Evolutionary conservation across 768 basidiomycete species (phyloP).

Genomic region (Lentinula sp.): DNA sequence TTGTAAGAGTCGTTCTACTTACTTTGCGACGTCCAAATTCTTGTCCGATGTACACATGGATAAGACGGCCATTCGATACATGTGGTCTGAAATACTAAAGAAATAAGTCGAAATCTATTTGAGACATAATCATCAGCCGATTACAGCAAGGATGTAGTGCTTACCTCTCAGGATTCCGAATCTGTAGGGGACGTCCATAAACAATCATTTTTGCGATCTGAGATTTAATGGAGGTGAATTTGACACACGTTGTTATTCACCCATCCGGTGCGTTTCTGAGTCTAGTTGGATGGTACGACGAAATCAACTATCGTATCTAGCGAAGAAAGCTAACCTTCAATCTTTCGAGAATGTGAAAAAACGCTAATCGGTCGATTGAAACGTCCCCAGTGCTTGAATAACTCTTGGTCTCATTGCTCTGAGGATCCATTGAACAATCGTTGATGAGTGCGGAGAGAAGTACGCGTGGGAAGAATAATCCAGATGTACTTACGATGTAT

Average conservation of each 20-base stretch:
- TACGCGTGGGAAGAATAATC: background rate
- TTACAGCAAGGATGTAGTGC: background rate
- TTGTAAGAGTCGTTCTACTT: background rate
- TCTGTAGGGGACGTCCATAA: conserved; percentile 31
- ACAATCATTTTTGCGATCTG: background rate
- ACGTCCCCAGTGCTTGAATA: conserved; percentile 49
- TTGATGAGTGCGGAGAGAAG: background rate
- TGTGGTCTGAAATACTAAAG: conserved; percentile 86
- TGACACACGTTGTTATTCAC: conserved; percentile 65
- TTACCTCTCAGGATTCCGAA: conserved; percentile 81
- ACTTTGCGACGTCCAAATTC: conserved; percentile 73
- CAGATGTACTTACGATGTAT: too few relatives aligned
- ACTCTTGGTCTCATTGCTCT: background rate
- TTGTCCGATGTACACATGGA: conserved; percentile 80
- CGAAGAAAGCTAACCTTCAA: conserved; percentile 59
- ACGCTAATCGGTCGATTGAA: conserved; percentile 71
- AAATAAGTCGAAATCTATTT: background rate
- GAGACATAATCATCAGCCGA: background rate
- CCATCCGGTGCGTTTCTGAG: conserved; percentile 96
- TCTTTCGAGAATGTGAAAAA: conserved; percentile 84
- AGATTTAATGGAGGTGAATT: conserved; percentile 4
- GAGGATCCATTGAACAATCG: background rate
- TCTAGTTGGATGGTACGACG: conserved; percentile 38
- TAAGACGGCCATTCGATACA: conserved; percentile 96
- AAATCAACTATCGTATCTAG: background rate